Evolutionary conservation across 805 yeast species (phyloP), one percentile per base, ranked within the genome.

Genomic region (Ogataea nakhonphanomensis): DNA sequence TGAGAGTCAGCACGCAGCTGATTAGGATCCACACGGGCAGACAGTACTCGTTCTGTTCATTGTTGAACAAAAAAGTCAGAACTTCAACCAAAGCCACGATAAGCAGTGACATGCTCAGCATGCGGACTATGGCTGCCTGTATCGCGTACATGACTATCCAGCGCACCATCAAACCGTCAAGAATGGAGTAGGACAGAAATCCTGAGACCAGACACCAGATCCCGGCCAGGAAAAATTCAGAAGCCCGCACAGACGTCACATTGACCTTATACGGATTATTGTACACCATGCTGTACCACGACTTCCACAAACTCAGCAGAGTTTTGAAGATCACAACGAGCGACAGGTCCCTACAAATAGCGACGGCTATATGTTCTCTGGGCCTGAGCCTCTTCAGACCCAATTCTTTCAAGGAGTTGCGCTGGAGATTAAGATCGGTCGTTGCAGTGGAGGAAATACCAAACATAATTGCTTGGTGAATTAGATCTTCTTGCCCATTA

Each of bases 161-260:
- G 31, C 98, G 71, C 22, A 88, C 83, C 82, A 90, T 87, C 33
- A 91, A 67, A 0, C 96, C 93, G 56, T 90, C 96, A 25, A 91
- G 66, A 3, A 87, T 86, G 1, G 89, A 79, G 61, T 81, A 88
- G 7, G 95, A 80, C 45, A 91, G 67, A 55, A 87, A 88, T 2
- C 88, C 88, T 1, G 95, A 78, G 8, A 91, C 98, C 4, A 84
- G 55, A 59, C 96, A 87, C 98, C 98, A 91, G n/a, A 91, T 60
- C 0, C 90, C 90, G 4, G 95, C 84, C 44, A 89, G 65, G 44
- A 88, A 70, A 51, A 82, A 83, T 57, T 89, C 96, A 0, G 90
- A 78, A 1, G 87, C 74, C 28, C 89, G 66, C 1, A 86, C 89
- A 1, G 74, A 61, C 1, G 84, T 77, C 15, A 58, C 35, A 59